Percentiles rank a stretch among this genome's conserved stretches.
These are phyloP conservation scores for Inga leiocalycina DNA, from an alignment of 306 rosid genomes.

Conservation along the genomic window DNA sequence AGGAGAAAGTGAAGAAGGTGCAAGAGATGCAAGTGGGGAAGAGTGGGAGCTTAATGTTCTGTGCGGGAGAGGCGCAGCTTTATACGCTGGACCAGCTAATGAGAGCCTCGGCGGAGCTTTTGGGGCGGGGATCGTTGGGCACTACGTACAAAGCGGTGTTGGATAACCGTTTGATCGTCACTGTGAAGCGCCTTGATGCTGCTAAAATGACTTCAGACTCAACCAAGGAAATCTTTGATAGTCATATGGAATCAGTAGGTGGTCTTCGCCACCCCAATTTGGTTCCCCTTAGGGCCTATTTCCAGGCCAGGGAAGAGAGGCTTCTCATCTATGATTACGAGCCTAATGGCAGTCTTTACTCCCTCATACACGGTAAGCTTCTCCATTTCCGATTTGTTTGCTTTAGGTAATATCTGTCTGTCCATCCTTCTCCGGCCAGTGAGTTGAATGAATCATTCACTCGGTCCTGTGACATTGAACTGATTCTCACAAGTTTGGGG, in stretches of 20 bases:
- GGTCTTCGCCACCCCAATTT: constrained; percentile 86
- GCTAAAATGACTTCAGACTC: constrained; percentile 49
- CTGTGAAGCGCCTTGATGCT: constrained; percentile 83
- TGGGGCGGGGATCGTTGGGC: constrained; percentile 79
- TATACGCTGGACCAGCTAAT: constrained; percentile 86
- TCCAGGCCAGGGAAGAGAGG: constrained; percentile 85
- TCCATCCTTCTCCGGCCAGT: background rate
- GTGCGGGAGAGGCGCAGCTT: constrained; percentile 82
- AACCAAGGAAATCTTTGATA: constrained; percentile 59
- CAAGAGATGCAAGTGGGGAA: constrained; percentile 53
- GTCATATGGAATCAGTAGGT: constrained; percentile 88
- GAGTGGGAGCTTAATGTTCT: constrained; percentile 82
- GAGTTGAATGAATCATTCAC: constrained; percentile 15
- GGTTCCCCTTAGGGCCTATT: constrained; percentile 79
- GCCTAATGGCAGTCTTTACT: constrained; percentile 83
- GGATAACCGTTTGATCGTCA: constrained; percentile 82
- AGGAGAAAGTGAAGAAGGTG: constrained; percentile 72
- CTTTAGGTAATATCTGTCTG: background rate
- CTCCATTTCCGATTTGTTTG: background rate
- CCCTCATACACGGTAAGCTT: constrained; percentile 81
- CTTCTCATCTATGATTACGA: constrained; percentile 79
- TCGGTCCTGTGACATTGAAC: background rate
- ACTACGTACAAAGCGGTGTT: constrained; percentile 83
- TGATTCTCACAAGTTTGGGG: background rate
- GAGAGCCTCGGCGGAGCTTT: constrained; percentile 81